Base-by-base conservation (phyloP, 2,329 filamentous ascomycete genomes). In the Trichoderma sp. region DNA sequence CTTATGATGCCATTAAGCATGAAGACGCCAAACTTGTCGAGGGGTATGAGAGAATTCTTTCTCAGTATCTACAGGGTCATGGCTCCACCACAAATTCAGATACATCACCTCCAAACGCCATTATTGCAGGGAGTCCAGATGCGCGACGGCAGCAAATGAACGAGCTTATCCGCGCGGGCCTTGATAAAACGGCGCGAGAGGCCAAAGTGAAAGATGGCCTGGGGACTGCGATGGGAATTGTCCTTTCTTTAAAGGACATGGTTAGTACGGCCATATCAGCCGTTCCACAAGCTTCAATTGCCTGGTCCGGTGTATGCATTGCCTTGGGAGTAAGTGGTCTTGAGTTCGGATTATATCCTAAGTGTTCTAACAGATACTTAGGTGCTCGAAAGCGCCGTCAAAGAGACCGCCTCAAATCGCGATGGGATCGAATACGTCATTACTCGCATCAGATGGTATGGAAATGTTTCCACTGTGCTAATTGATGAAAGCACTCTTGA, bases 371-470 rank as follows among this genome's bases (percentile, higher is more conserved):
- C n/a, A 23, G n/a, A 12, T 15, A 34, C 13, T n/a, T n/a, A 59
- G 57, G 30, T 34, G n/a, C n/a, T 61, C n/a, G 28, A 32, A 34
- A 34, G n/a, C 20, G 57, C 57, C 2, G 17, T 20, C 30, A 32
- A 61, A 13, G 57, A 61, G 57, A 28, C 57, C 3, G 30, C 30
- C n/a, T 34, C n/a, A 30, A 82, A 82, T 58, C 78, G 77, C 2
- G 65, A 78, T 13, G 81, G 81, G 12, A 78, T 84, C 36, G 32
- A 70, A 2, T 77, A 84, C 62, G 78, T 84, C 50, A 30, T 81
- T n/a, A 76, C 75, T 3, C 77, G 78, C 58, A 83, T 83, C 77
- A 74, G 81, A 1, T 83, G 79, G 81, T 83, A 84, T 73, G 81
- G 77, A 74, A 74, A 76, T 23, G 73, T 83, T 20, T 76, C 76